Evolutionary conservation across 306 rosid genomes (phyloP).

Genomic region (Carpinus viminea): DNA sequence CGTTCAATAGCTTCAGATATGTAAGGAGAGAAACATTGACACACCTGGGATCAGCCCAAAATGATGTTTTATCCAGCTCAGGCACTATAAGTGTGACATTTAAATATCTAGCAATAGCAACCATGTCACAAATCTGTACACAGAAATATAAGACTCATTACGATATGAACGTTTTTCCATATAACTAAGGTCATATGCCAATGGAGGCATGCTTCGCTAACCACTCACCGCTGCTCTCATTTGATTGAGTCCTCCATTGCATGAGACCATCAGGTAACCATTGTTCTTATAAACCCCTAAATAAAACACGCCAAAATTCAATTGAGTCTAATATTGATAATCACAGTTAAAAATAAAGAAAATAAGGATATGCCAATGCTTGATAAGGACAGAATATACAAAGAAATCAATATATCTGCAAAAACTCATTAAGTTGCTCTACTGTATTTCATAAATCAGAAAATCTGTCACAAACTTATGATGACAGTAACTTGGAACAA

Average conservation of each 20-base stretch:
- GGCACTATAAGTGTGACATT: conserved; percentile 96
- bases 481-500: background rate
- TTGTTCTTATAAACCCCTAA: conserved; percentile 88
- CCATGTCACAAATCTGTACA: conserved; percentile 96
- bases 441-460: background rate
- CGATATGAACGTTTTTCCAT: background rate
- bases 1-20: conserved; percentile 5
- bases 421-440: background rate
- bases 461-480: background rate
- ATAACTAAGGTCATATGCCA: conserved; percentile 2
- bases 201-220: conserved; percentile 1
- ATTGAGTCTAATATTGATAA: background rate
- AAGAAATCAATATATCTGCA: background rate
- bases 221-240: conserved; percentile 97
- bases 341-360: background rate
- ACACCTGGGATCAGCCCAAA: conserved; percentile 99
- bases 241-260: conserved; percentile 97
- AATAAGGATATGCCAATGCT: background rate
- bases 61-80: conserved; percentile 85
- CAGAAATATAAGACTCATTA: conserved; percentile 5
- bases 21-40: conserved; percentile 11
- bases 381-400: background rate
- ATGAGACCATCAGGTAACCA: conserved; percentile 92
- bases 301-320: conserved; percentile 11
- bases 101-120: conserved; percentile 84